A percentile compares a stretch with the other conserved stretches of the same genome.
Conservation (phyloP, 2,329 filamentous ascomycete genomes). For the Bipolaris sorokiniana region DNA sequence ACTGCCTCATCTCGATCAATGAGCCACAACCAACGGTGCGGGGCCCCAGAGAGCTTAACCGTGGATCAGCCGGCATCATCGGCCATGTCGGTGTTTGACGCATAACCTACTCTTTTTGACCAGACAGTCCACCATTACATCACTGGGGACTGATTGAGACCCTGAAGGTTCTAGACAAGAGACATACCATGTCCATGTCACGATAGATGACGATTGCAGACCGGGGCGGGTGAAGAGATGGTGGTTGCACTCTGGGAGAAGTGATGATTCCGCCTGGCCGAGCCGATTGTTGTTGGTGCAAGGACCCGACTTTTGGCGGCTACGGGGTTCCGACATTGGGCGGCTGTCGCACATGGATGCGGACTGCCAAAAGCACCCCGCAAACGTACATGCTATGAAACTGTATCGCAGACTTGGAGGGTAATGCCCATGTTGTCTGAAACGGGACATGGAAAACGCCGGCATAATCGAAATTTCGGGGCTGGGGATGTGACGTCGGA, state of each 20-base stretch:
- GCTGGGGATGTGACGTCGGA: conserved; percentile 14
- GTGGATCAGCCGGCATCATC: conserved; percentile 20
- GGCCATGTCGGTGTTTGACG: conserved; percentile 19
- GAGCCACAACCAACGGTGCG: conserved; percentile 25
- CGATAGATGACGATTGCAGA: conserved; percentile 2
- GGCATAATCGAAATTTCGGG: conserved; percentile 16
- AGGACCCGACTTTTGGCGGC: background rate
- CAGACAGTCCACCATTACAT: conserved; percentile 11
- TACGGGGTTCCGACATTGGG: conserved; percentile 13
- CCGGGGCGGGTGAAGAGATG: conserved; percentile 3
- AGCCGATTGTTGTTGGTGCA: background rate
- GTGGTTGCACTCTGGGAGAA: background rate
- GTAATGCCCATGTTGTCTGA: conserved; percentile 4
- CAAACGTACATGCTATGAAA: conserved; percentile 12
- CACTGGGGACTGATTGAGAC: conserved; percentile 14
- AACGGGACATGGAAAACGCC: conserved; percentile 9
- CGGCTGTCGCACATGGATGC: conserved; percentile 13
- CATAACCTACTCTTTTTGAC: conserved; percentile 17
- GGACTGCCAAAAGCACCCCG: background rate
- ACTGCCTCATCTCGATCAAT: conserved; percentile 28
- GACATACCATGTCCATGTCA: background rate
- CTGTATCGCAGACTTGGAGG: conserved; percentile 7
- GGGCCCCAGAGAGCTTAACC: conserved; percentile 35
- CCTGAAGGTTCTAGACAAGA: conserved; percentile 4
- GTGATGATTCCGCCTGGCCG: conserved; percentile 4